Conservation (phyloP, 441 rosid genomes). For the Biscutella laevigata region DNA sequence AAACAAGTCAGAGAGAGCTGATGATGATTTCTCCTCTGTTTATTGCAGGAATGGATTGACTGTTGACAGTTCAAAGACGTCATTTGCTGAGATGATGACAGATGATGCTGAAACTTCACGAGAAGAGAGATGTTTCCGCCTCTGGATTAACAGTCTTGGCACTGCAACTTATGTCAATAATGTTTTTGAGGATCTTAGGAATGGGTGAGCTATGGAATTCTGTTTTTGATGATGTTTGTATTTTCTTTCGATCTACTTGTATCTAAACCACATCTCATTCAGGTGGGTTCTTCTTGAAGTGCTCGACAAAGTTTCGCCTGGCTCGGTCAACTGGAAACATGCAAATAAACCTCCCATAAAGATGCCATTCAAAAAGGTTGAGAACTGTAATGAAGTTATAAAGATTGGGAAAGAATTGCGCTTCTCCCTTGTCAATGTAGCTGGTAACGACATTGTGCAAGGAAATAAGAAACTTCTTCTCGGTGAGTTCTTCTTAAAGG, state of each 20-base stretch:
- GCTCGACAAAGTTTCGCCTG: conserved; percentile 71
- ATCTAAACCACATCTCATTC: conserved; percentile 15
- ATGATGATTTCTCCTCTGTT: neutral
- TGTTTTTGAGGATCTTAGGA: conserved; percentile 88
- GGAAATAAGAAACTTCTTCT: conserved; percentile 91
- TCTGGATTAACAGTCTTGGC: conserved; percentile 98
- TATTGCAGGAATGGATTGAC: conserved; percentile 83
- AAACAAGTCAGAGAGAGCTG: conserved; percentile 2
- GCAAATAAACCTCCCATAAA: conserved; percentile 86
- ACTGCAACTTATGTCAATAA: conserved; percentile 66
- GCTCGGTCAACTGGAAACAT: conserved; percentile 81
- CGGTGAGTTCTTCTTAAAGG: conserved; percentile 34
- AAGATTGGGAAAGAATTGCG: conserved; percentile 60
- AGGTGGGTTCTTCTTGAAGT: conserved; percentile 94
- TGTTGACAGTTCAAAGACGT: conserved; percentile 47
- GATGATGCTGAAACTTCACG: conserved; percentile 90
- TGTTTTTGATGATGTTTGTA: neutral
- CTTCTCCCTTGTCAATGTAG: conserved; percentile 90
- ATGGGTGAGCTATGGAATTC: conserved; percentile 53
- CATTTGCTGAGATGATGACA: conserved; percentile 93
- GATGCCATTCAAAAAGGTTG: conserved; percentile 94
- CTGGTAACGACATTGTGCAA: conserved; percentile 92
- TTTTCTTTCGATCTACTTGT: conserved; percentile 5
- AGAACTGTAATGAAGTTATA: conserved; percentile 84
- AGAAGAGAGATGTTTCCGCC: conserved; percentile 96